Evolutionary conservation across 1,284 basidiomycete species (phyloP).

Genomic region (Tilletia caries): DNA sequence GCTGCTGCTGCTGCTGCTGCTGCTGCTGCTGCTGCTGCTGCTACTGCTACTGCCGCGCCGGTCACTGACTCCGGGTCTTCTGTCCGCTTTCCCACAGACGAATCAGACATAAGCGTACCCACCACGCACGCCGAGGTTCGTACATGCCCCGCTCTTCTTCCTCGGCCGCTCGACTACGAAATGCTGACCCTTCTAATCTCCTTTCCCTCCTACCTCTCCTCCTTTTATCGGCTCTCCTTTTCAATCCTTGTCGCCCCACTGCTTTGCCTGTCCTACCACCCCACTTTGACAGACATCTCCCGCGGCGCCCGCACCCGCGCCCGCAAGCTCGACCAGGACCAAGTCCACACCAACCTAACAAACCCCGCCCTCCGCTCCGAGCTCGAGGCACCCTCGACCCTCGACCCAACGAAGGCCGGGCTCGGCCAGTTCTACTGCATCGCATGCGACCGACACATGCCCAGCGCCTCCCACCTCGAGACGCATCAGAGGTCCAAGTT

Average conservation of each 20-base stretch:
- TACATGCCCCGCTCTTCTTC: not conserved
- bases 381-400: conserved; percentile 42
- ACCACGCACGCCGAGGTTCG: conserved; percentile 47
- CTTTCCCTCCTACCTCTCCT: not conserved
- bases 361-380: conserved; percentile 35
- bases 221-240: no score
- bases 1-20: not conserved
- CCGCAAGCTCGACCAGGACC: conserved; percentile 49
- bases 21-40: not conserved
- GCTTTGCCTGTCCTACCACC: not conserved
- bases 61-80: not conserved
- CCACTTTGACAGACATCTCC: conserved; percentile 37
- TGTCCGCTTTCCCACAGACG: conserved; percentile 16
- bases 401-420: conserved; percentile 51
- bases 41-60: not conserved
- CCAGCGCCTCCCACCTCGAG: conserved; percentile 42
- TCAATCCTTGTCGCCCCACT: no score
- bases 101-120: conserved; percentile 48
- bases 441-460: conserved; percentile 51
- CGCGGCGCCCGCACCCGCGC: conserved; percentile 49
- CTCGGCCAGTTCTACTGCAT: conserved; percentile 53
- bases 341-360: conserved; percentile 46
- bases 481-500: conserved; percentile 46
- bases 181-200: conserved; percentile 1
- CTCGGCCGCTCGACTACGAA: not conserved